phyloP scores from a whole-genome alignment of 2,329 filamentous ascomycete genomes.

The Botryotinia globosa region DNA sequence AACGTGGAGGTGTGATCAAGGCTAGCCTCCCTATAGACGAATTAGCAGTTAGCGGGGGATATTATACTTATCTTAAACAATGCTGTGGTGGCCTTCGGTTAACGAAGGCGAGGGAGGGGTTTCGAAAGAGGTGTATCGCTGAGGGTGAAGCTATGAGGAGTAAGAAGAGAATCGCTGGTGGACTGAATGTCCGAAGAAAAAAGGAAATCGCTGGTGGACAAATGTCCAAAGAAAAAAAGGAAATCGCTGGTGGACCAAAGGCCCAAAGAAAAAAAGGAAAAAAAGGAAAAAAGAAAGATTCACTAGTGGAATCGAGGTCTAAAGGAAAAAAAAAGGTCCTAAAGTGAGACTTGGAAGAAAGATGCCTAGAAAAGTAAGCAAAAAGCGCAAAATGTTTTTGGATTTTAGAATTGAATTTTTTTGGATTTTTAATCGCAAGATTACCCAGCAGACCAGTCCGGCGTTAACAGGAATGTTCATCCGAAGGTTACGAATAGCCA shows the following conservation, averaged over 20 bases:
- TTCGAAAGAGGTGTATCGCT: background rate
- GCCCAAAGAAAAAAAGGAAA: background rate
- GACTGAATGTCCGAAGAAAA: background rate
- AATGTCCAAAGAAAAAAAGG: background rate
- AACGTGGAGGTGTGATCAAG: conserved; percentile 5
- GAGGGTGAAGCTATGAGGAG: background rate
- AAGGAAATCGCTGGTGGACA: background rate
- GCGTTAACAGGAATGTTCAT: conserved; percentile 5
- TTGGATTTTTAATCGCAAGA: background rate
- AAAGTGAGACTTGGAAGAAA: background rate
- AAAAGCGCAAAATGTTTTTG: background rate
- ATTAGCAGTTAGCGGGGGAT: background rate
- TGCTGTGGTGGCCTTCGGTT: background rate
- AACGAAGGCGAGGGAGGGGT: background rate
- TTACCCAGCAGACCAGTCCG: conserved; percentile 8
- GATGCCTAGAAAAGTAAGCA: background rate
- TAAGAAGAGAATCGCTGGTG: background rate
- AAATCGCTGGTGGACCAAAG: background rate
- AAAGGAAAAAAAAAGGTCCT: background rate
- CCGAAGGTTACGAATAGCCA: conserved; percentile 1
- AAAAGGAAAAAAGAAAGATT: background rate
- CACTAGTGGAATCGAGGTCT: background rate
- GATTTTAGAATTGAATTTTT: background rate
- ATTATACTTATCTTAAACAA: background rate
- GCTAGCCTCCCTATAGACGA: conserved; percentile 7